Conservation (phyloP, 257 asterid species). For the Solanum phureja region DNA sequence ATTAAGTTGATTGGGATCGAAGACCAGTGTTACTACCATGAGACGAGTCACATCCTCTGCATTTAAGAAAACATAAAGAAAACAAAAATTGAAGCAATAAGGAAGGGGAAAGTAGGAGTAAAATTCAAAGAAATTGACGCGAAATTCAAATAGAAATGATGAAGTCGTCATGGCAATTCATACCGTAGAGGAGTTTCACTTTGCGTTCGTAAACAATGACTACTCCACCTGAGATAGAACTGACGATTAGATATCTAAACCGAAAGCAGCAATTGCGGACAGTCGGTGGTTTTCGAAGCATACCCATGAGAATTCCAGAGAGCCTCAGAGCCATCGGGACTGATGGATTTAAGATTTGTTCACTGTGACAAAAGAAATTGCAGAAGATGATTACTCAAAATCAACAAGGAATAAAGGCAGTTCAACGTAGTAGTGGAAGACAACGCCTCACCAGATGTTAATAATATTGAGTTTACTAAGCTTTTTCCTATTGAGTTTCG, state of each 20-base stretch:
- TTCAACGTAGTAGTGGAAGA: neutral
- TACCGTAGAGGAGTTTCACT: constrained; percentile 85
- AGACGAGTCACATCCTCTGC: constrained; percentile 89
- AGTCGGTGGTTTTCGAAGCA: neutral
- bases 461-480: constrained; percentile 68
- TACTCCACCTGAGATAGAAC: constrained; percentile 59
- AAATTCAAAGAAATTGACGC: neutral
- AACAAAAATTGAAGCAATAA: neutral
- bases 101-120: neutral
- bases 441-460: constrained; percentile 49
- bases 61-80: constrained; percentile 1
- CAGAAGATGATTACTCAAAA: neutral
- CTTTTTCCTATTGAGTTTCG: constrained; percentile 59
- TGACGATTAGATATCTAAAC: neutral
- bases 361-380: constrained; percentile 24
- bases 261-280: neutral
- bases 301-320: constrained; percentile 98
- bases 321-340: constrained; percentile 98
- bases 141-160: neutral
- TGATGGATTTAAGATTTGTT: constrained; percentile 79
- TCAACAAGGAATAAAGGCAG: neutral
- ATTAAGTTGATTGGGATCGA: neutral
- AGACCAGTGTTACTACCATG: constrained; percentile 40
- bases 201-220: constrained; percentile 90
- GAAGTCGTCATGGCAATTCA: neutral